Evolutionary conservation across 2,329 filamentous ascomycete genomes (phyloP).

Genomic region (Ceratocystis harringtonii): DNA sequence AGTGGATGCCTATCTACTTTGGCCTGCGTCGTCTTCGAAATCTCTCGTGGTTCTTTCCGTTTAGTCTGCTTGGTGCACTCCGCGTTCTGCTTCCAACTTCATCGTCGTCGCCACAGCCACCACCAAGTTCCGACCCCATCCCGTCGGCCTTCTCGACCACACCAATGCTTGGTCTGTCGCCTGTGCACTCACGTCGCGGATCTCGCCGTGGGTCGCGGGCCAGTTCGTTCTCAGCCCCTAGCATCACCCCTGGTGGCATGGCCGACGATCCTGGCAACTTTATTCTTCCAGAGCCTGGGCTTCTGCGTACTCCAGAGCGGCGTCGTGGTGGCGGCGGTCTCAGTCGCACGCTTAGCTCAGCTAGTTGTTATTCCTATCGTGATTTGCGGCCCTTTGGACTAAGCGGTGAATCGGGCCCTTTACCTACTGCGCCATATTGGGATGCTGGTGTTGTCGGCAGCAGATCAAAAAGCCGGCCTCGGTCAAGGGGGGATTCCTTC

Average conservation of each 20-base stretch:
- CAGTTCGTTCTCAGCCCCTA: not conserved
- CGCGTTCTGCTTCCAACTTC: conserved; percentile 3
- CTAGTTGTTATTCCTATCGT: not conserved
- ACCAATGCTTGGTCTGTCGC: not conserved
- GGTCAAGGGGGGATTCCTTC: conserved; percentile 11
- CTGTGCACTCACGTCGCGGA: not conserved
- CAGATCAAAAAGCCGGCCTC: not conserved
- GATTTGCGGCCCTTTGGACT: not conserved
- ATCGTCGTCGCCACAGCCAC: conserved; percentile 9
- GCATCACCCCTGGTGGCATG: not conserved
- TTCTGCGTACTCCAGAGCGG: not conserved
- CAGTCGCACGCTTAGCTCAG: not conserved
- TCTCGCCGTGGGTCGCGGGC: conserved; percentile 3
- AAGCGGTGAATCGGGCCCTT: not conserved
- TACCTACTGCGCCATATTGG: not conserved
- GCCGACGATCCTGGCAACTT: not conserved
- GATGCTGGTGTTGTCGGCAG: not conserved
- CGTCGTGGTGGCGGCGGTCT: not conserved
- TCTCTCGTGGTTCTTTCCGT: conserved; percentile 23
- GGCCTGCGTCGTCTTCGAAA: conserved; percentile 26
- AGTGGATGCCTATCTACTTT: conserved; percentile 39
- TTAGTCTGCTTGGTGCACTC: conserved; percentile 11
- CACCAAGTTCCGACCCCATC: conserved; percentile 24
- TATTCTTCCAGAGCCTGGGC: not conserved
- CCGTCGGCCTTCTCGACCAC: conserved; percentile 24